Conservation (phyloP, 2,329 filamentous ascomycete genomes). For the Cladosporium sp. region DNA sequence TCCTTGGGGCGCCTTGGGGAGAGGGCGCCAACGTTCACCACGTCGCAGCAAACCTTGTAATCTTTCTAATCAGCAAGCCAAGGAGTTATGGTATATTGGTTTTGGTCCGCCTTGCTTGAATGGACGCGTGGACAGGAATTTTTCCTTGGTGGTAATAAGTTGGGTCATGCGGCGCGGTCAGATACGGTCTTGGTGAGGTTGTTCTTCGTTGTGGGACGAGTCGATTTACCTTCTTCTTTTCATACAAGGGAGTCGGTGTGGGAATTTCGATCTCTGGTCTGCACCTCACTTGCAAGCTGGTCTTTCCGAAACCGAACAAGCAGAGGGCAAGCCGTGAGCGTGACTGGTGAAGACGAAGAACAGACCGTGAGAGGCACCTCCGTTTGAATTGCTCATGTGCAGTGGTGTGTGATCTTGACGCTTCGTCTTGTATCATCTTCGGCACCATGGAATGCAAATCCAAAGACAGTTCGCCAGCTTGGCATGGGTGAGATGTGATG, state of each 20-base stretch:
- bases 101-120: neutral
- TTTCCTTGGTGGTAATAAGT: neutral
- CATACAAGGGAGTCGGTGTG: neutral
- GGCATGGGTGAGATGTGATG: neutral
- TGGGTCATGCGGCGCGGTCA: neutral
- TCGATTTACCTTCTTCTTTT: neutral
- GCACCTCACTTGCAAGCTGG: neutral
- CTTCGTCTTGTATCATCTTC: neutral
- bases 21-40: neutral
- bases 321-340: neutral
- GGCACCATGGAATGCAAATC: neutral
- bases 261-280: neutral
- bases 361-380: neutral
- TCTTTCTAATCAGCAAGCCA: neutral
- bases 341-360: neutral
- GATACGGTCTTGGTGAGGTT: neutral
- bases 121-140: neutral
- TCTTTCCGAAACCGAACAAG: neutral
- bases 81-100: neutral
- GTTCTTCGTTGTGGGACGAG: neutral
- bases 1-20: neutral
- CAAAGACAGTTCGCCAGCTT: neutral
- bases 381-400: neutral
- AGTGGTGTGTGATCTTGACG: neutral
- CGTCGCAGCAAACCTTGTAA: neutral